Conservation (phyloP, 2,329 filamentous ascomycete species). For the Shiraia sp. region DNA sequence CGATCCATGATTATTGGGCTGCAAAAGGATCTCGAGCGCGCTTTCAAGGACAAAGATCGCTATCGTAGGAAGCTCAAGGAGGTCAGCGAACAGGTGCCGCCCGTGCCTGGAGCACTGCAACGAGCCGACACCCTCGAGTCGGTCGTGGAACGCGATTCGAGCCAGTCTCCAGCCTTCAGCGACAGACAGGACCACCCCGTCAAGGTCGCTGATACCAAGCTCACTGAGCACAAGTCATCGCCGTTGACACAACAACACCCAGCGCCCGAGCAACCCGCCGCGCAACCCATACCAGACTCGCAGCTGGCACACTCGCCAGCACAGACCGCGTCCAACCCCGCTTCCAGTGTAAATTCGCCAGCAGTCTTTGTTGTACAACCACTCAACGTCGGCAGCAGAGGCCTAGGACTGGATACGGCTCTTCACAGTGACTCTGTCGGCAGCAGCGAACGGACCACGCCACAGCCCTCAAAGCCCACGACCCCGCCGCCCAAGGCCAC, state of each 20-base stretch:
- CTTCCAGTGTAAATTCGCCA: conserved; percentile 36
- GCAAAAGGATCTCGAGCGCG: conserved; percentile 90
- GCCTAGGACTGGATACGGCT: conserved; percentile 27
- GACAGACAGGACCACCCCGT: conserved; percentile 35
- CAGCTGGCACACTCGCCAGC: conserved; percentile 37
- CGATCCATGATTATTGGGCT: conserved; percentile 89
- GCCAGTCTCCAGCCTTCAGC: conserved; percentile 42
- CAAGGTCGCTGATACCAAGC: conserved; percentile 20
- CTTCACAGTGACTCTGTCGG: conserved; percentile 18
- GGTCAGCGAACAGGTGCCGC: conserved; percentile 54
- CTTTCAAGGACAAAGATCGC: conserved; percentile 90
- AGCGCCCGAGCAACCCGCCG: conserved; percentile 16
- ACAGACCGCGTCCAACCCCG: conserved; percentile 25
- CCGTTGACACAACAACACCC: conserved; percentile 22
- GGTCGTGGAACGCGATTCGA: conserved; percentile 41
- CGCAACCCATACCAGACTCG: conserved; percentile 32
- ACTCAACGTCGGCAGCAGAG: conserved; percentile 24
- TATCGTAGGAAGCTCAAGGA: conserved; percentile 93
- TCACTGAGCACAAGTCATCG: conserved; percentile 26
- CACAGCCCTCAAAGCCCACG: conserved; percentile 12
- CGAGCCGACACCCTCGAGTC: conserved; percentile 42
- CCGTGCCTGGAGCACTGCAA: conserved; percentile 36
- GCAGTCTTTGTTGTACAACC: conserved; percentile 41
- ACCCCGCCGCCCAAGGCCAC: conserved; percentile 17
- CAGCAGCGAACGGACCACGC: conserved; percentile 8